Base-by-base conservation (phyloP, 2,329 filamentous ascomycete species). In the Fusarium cyanostomum region DNA sequence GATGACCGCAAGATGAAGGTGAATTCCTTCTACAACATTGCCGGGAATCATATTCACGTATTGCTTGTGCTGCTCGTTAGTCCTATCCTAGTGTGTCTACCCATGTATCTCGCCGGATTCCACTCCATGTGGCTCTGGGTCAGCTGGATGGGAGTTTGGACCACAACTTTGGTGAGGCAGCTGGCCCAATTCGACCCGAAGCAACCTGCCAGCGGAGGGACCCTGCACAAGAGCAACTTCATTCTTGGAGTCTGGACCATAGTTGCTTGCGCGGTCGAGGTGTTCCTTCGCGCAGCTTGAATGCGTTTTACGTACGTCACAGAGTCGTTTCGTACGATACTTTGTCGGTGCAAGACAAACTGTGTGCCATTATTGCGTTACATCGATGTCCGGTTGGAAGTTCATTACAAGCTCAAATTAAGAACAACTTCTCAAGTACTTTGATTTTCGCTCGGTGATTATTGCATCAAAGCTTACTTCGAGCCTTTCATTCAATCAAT, bases 1-100 rank as follows among this genome's bases (percentile, higher is more conserved):
- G 68, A 70, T 24, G 68, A 70, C n/a, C 59, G 48, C 8, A 69
- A 70, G 30, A 56, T 68, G 38, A 59, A 61, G 12, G 58, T 69
- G 16, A 67, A 67, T 37, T 70, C 68, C 4, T 67, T 66, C n/a
- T 42, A 42, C 39, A 42, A 42, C n/a, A 30, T 42, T 21, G 39
- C 39, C 0, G 39, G 39, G 18, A 42, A 42, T 28, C 39, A 42
- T 12, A 42, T 42, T 11, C 39, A 42, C n/a, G 5, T 42, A 12
- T 11, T 42, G 39, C 39, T 42, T 30, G 39, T 28, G 24, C 39
- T 42, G 24, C 39, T 42, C 26, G 39, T 42, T 12, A 42, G 26
- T 30, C 39, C 39, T 16, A 3, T 42, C 2, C 13, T 42, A 12
- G 39, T 12, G 13, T 42, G 39, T 28, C 26, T 42, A 2, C n/a